Percentiles rank a stretch among this genome's conserved stretches.
phyloP scores from a whole-genome alignment of 2,329 filamentous ascomycete species.

The Penicillium carneum region DNA sequence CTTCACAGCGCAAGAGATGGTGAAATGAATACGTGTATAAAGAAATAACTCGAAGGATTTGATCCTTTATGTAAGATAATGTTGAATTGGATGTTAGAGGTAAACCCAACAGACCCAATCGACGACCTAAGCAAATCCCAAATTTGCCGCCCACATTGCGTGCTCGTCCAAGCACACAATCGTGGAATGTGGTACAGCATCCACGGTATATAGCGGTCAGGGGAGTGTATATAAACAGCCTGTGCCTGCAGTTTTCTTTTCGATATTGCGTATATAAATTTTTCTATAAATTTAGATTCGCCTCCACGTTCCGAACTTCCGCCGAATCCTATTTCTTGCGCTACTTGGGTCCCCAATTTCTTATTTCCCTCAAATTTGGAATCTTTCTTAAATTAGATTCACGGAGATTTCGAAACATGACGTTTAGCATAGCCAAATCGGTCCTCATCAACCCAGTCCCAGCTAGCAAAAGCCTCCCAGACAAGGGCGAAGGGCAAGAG shows the following conservation, averaged over 20 bases:
- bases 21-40: too few species aligned
- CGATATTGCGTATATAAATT: not conserved
- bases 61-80: not conserved
- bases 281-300: not conserved
- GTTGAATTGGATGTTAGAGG: not conserved
- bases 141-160: slow-evolving; percentile 26
- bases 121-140: not conserved
- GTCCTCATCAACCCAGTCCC: not conserved
- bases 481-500: not conserved
- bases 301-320: not conserved
- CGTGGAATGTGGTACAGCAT: slow-evolving; percentile 32
- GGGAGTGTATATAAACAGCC: not conserved
- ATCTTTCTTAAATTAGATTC: not conserved
- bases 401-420: not conserved
- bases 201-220: slow-evolving; percentile 25
- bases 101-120: not conserved
- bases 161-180: slow-evolving; percentile 29
- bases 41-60: not conserved
- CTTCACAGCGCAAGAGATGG: too few species aligned
- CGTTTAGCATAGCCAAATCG: not conserved
- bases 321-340: not conserved
- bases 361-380: not conserved
- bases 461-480: not conserved
- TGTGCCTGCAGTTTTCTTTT: not conserved
- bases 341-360: not conserved